Base-by-base conservation (phyloP, 345 rosid genomes). In the Sonneratia caseolaris region DNA sequence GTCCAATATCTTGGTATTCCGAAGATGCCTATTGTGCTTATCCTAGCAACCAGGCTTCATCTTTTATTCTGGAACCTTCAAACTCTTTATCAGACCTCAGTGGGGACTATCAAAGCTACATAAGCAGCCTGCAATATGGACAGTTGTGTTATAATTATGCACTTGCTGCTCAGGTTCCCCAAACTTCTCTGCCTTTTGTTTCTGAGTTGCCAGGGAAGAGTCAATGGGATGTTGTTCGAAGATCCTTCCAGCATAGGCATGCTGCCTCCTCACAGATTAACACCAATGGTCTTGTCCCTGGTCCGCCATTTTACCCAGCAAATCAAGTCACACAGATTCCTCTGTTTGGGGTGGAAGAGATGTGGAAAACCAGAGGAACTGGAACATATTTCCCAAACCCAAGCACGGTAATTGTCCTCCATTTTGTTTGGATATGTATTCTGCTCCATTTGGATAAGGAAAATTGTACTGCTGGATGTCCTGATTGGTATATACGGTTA, bases 301-400 rank as follows among this genome's bases (percentile, higher is more conserved):
- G 87, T 67, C 89, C 75, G 35, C 70, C 76, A 51, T 83, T 82
- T 76, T 85, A 78, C 68, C 86, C 82, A 27, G 66, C 87, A 72
- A 85, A 77, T 42, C 86, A 77, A 47, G 66, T 88, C 64, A 66
- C 86, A 69, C 81, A 80, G 71, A 83, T 81, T 72, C 69, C 81
- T 73, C 80, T 77, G 64, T 89, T 83, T 80, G 86, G 82, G 37
- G 76, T 86, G 37, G 91, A 93, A 71, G 98, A 89, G 70, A 67
- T 81, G 80, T 76, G 87, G 64, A 93, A 84, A 83, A 90, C 86
- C 64, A 82, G 93, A 38, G 98, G 96, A 76, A 93, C 91, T 12
- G 98, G 97, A 76, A 93, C 98, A 38, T 93, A 87, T 82, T 84
- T 93, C 49, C 79, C 79, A n/a, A 76, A 71, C 61, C 79, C 79